Evolutionary conservation across 164 flowering plant genomes (phyloP), one percentile per base, ranked within the genome.

Genomic region (Chimonanthus praecox): DNA sequence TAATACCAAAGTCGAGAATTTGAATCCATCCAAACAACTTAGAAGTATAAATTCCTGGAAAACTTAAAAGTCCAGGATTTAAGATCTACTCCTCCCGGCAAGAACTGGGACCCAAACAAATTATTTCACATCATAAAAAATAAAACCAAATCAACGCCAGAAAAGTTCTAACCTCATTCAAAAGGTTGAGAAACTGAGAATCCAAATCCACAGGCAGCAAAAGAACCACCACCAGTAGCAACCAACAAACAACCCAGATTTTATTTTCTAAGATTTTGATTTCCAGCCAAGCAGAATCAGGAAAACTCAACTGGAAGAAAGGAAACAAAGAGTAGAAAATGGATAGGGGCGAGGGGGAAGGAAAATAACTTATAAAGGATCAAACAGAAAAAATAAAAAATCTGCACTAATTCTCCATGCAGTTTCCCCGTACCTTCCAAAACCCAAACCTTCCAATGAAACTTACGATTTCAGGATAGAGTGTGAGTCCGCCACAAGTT

Each of bases 161-260:
- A 54, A 54, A 13, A 54, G 60, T n/a, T 54, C 60, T 69, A 65
- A 77, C 77, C 74, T 67, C 71, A 71, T 62, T 67, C 45, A 62
- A 70, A 58, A 48, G 7, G n/a, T 21, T 45, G 64, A 11, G 9
- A 71, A 47, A 43, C 33, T 63, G 45, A 65, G 13, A 11, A n/a
- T 21, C 67, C 69, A 15, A 58, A 51, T 16, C 49, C 49, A 58
- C 11, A 68, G 18, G 20, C 64, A 43, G 45, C 10, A 16, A 73
- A 68, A 33, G 33, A 33, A 33, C 33, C 33, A 33, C 2, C 33
- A 43, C 46, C 73, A 2, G n/a, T 54, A n/a, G 60, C 60, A 10
- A 54, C 4, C 16, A 54, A 13, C 11, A 54, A 54, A n/a, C 11
- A 54, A 54, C 16, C 60, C 2, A 54, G 60, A 54, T 13, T 54